Base-by-base conservation (phyloP, 2,329 filamentous ascomycete genomes). In the Fusarium phyllophilum region DNA sequence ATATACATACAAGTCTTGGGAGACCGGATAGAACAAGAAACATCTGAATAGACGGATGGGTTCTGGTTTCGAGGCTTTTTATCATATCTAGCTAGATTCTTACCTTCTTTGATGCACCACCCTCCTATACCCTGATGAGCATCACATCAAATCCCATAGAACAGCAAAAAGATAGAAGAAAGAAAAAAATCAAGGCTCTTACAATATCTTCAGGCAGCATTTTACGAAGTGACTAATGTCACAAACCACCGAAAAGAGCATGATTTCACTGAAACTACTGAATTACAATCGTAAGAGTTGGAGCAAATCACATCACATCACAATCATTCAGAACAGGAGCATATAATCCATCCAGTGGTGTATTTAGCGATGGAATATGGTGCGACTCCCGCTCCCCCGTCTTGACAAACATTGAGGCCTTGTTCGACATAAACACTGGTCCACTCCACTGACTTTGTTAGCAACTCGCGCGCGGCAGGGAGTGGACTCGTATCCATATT, bases 111-210 rank as follows among this genome's bases (percentile, higher is more conserved):
- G 77, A 77, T 79, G 78, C 73, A 69, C 24, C 54, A 48, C 57
- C 72, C 39, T 72, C 72, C 67, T 80, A 80, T 80, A 80, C 78
- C 78, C 73, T 73, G 77, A 78, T 79, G 78, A 74, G 74, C 75
- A 79, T 79, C 76, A 75, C 76, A 79, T 79, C 78, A 77, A 55
- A 61, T 20, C 38, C 48, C 39, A 59, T 72, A 70, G 64, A 67
- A 71, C 44, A 69, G 64, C 62, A 62, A 34, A 66, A 71, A 74
- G 59, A 77, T 66, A 70, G 44, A 72, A 44, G 31, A 38, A 72
- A 44, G 31, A 38, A 60, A 58, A 56, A 65, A 62, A 56, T 44
- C 42, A 56, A 56, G 76, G 22, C 59, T 63, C 63, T 66, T 44
- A 49, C 55, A 56, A 39, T 14, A 24, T 58, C 41, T 22, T 26